A percentile compares a stretch with the other conserved stretches of the same genome.
Conservation (phyloP, 2,329 filamentous ascomycete genomes). For the Thielaviopsis euricoi region DNA sequence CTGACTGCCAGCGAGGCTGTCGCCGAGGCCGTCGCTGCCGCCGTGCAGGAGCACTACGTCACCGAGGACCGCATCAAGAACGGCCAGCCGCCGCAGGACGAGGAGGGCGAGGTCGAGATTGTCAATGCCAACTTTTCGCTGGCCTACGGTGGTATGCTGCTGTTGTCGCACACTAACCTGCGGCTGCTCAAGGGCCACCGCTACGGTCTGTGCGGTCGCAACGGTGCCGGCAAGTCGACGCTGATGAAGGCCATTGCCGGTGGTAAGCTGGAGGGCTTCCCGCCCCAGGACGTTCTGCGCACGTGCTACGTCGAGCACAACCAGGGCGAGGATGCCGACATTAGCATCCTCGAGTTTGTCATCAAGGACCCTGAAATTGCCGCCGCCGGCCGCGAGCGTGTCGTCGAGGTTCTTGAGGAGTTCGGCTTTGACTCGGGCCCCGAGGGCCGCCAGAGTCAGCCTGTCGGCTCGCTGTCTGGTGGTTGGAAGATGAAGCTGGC, state of each 20-base stretch:
- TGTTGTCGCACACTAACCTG: conserved; percentile 90
- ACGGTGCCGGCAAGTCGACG: conserved; percentile 97
- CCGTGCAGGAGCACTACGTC: conserved; percentile 61
- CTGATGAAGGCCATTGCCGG: conserved; percentile 93
- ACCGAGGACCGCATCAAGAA: conserved; percentile 78
- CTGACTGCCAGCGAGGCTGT: conserved; percentile 49
- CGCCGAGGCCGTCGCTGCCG: conserved; percentile 49
- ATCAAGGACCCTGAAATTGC: conserved; percentile 76
- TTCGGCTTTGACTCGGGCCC: conserved; percentile 88
- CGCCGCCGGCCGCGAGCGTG: conserved; percentile 61
- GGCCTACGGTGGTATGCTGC: conserved; percentile 91
- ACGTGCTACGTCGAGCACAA: conserved; percentile 99
- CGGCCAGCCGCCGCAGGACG: conserved; percentile 68
- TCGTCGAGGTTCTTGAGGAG: conserved; percentile 68
- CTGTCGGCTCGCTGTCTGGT: conserved; percentile 86
- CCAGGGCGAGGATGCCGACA: conserved; percentile 91
- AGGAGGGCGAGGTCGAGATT: conserved; percentile 86
- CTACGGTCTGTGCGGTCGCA: conserved; percentile 91
- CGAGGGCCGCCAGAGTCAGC: conserved; percentile 73
- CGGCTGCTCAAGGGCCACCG: conserved; percentile 89
- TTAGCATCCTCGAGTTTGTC: conserved; percentile 89
- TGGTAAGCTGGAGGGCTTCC: conserved; percentile 94
- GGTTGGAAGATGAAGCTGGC: conserved; percentile 99
- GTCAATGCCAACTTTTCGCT: conserved; percentile 97
- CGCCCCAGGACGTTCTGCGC: conserved; percentile 74